Base-by-base conservation (phyloP, 1,284 basidiomycete species). In the Boletus semigastroideus region DNA sequence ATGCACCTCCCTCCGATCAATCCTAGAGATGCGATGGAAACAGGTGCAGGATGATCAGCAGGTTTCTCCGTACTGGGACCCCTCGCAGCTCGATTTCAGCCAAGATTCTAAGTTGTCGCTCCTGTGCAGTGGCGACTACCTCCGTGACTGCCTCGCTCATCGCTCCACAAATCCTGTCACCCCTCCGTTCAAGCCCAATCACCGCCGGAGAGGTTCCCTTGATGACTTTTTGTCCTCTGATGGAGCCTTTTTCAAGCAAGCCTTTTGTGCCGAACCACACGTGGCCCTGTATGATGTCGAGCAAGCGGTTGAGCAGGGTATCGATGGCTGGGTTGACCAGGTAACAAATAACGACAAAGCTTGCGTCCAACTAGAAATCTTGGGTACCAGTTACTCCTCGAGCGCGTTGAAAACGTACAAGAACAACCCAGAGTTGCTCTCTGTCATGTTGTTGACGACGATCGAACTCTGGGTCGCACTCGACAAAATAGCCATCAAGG, bases 381-480 rank as follows among this genome's bases (percentile, higher is more conserved):
- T 66, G 39, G 62, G 68, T 10, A 25, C 48, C 17, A 48, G 58
- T n/a, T 78, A 78, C 48, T 56, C 58, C 2, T 33, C 36, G 0
- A 37, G 53, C 2, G 75, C 76, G 0, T 27, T 44, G 12, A 25
- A 20, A 2, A 46, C 51, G 1, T 77, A 77, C 47, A 40, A 28
- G 5, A 48, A 51, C 22, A 74, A 74, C 48, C 72, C 77, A 4
- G 77, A 82, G 49, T 57, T 69, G 19, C 48, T 64, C 16, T 81
- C 79, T 0, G 54, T 73, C 5, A 74, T 78, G 70, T 51, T 79
- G n/a, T 62, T 80, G 46, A 76, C 72, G 0, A 53, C 71, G 5
- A 57, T 78, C 11, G 68, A 74, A 17, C 63, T 80, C 2, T 79
- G 76, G 74, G 61, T 76, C 0, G 72, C 68, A 0, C 62, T 82